Evolutionary conservation across 495 filamentous ascomycete species (phyloP).

Genomic region (Penicillium maclennaniae): DNA sequence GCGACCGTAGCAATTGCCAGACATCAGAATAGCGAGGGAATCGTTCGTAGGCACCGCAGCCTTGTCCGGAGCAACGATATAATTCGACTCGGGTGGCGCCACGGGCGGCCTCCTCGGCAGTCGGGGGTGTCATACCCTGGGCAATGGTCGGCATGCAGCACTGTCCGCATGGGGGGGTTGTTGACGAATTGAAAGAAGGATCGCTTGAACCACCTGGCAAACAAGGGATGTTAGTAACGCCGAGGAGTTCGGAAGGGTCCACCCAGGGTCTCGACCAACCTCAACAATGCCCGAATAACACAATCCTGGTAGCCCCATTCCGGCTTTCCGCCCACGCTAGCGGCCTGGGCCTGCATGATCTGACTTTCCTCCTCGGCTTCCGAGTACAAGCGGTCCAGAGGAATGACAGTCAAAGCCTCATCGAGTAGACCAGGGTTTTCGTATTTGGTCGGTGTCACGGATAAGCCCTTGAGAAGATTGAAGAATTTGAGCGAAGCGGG

Average conservation of each 20-base stretch:
- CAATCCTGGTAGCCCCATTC: slow-evolving; percentile 99
- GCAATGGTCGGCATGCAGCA: slow-evolving; percentile 82
- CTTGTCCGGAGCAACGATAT: slow-evolving; percentile 71
- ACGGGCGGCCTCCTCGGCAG: slow-evolving; percentile 80
- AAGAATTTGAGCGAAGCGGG: slow-evolving; percentile 73
- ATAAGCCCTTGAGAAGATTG: slow-evolving; percentile 75
- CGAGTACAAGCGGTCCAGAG: slow-evolving; percentile 85
- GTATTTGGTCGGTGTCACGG: slow-evolving; percentile 82
- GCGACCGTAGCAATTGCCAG: slow-evolving; percentile 83
- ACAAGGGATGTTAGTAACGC: slow-evolving; percentile 21
- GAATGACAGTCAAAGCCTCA: slow-evolving; percentile 81
- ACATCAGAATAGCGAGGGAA: slow-evolving; percentile 96
- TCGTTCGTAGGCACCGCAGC: slow-evolving; percentile 74
- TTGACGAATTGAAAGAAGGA: slow-evolving; percentile 96
- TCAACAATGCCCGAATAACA: slow-evolving; percentile 83
- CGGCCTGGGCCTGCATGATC: slow-evolving; percentile 79
- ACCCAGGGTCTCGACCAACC: slow-evolving; percentile 35
- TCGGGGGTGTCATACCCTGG: slow-evolving; percentile 76
- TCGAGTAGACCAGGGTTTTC: slow-evolving; percentile 96
- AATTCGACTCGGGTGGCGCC: slow-evolving; percentile 85
- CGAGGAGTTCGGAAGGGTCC: not conserved
- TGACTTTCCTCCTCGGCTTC: slow-evolving; percentile 93
- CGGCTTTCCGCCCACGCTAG: slow-evolving; percentile 74
- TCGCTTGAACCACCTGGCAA: slow-evolving; percentile 84
- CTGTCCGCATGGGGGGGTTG: slow-evolving; percentile 75